Base-by-base conservation (phyloP, 768 basidiomycete species). In the Daedalea quercina region DNA sequence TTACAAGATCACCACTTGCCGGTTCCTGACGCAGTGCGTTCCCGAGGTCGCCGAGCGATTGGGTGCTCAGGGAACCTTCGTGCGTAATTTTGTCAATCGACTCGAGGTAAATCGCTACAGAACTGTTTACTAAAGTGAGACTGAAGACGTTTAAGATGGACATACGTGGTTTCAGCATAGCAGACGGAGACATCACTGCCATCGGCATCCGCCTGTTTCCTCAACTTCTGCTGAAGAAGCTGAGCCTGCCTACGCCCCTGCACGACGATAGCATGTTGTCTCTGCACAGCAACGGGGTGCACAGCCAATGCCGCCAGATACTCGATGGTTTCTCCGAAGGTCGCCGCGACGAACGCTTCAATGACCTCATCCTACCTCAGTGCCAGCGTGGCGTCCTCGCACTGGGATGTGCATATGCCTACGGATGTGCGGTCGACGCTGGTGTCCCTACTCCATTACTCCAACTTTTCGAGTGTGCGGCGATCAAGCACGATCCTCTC, bases 211-310 rank as follows among this genome's bases (percentile, higher is more conserved):
- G 74, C 12, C 9, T 20, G 9, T 33, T 8, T 51, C 42, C 44
- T 23, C 22, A 26, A 4, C 37, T 40, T 15, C 19, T 42, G 1
- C 25, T 3, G 22, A 51, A 8, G 22, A 6, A 2, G 25, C 28
- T 6, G 6, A 3, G 9, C 42, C 9, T n/a, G 23, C 11, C 80
- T 82, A 20, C 70, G 74, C 35, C 64, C 78, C 3, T 65, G 64
- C 34, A 66, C 47, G 65, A 65, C 1, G 73, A 79, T 52, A 78
- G 79, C 3, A 69, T 82, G 20, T 74, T 84, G 4, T 77, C 80
- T 1, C 70, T 64, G 1, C 83, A 85, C 55, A 68, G 68, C 53
- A 54, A 56, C 73, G 74, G 20, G 53, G 60, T 51, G 11, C 72
- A 57, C 62, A 70, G 31, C 60, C 60, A 66, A 22, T 56, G 59